Percentiles rank a stretch among this genome's conserved stretches.
Evolutionary conservation across 1,139 yeast genomes (phyloP).

Genomic region (Saccharomyces hybrid): DNA sequence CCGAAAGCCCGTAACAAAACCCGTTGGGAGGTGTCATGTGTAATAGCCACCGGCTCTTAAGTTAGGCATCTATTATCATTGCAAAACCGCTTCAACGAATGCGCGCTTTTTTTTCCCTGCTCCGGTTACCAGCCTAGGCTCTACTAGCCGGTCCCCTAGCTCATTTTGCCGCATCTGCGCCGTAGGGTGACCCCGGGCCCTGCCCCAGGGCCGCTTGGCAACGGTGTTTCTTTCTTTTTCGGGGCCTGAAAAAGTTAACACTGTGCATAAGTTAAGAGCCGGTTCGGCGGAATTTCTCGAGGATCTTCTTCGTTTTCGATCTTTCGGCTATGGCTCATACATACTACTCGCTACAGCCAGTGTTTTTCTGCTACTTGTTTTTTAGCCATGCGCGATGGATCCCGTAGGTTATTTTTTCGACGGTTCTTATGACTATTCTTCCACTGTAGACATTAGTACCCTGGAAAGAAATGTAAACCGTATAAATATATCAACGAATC

Average conservation of each 20-base stretch:
- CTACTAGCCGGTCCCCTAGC: not conserved
- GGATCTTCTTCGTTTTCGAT: not conserved
- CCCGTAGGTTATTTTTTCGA: not conserved
- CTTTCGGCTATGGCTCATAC: slow-evolving; percentile 1
- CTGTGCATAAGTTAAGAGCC: not conserved
- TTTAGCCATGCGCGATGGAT: not conserved
- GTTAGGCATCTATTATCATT: not conserved
- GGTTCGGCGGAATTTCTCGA: not conserved
- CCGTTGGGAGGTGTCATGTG: not conserved
- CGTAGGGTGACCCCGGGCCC: not conserved
- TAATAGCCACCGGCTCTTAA: not conserved
- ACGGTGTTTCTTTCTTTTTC: not conserved
- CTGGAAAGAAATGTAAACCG: not conserved
- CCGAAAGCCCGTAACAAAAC: not conserved
- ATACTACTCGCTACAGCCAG: not conserved
- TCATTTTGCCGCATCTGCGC: not conserved
- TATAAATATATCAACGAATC: not conserved
- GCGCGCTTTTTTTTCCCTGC: not conserved
- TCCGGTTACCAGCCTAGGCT: not conserved
- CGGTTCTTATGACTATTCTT: not conserved
- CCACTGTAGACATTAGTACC: not conserved
- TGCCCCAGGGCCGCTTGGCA: not conserved
- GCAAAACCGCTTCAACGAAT: not conserved
- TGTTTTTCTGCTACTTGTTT: not conserved
- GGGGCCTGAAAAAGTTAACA: not conserved